Base-by-base conservation (phyloP, 305 asterid species). In the Lippia alba region DNA sequence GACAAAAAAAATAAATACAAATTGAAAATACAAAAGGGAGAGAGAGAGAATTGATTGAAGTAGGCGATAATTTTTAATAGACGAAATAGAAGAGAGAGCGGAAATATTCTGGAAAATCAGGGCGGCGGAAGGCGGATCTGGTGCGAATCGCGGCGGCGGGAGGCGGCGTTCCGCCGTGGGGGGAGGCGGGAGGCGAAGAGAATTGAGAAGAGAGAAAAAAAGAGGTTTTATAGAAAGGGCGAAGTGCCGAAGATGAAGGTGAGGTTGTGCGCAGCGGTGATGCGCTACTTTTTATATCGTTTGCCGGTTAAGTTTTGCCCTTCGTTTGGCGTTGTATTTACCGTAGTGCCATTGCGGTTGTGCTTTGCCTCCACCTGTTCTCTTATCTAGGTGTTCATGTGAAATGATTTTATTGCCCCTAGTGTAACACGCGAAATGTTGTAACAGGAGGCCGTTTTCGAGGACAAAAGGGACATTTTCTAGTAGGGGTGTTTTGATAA, bases 91-190 rank as follows among this genome's bases (percentile, higher is more conserved):
- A 71, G n/a, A 40, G 15, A 50, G 40, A 12, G 24, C 33, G 34
- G 32, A 55, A 45, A 30, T 19, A n/a, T 60, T 49, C n/a, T n/a
- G 0, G 0, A 30, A 69, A 74, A 60, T 67, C 64, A 5, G 51
- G 53, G 16, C 12, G n/a, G 40, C 17, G 8, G 30, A 3, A 7
- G 70, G 44, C 18, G 70, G 69, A 74, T 74, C 79, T 64, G 36
- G 16, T 65, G 0, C 6, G 61, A 6, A 56, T 8, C 8, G 4
- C 1, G 46, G 65, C 56, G 17, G 57, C 24, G 45, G 57, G 32
- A 54, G 64, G 1, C 17, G 71, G 32, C 61, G 74, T 65, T 46
- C 78, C 74, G 66, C 78, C 74, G 74, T 17, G 66, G 33, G 8
- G 36, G 70, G 71, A 5, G 70, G 64, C 57, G 11, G 30, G 44